Percentiles rank a stretch among this genome's conserved stretches.
phyloP scores from a whole-genome alignment of 2,329 filamentous ascomycete species.

The Emmonsiellopsis sp. region DNA sequence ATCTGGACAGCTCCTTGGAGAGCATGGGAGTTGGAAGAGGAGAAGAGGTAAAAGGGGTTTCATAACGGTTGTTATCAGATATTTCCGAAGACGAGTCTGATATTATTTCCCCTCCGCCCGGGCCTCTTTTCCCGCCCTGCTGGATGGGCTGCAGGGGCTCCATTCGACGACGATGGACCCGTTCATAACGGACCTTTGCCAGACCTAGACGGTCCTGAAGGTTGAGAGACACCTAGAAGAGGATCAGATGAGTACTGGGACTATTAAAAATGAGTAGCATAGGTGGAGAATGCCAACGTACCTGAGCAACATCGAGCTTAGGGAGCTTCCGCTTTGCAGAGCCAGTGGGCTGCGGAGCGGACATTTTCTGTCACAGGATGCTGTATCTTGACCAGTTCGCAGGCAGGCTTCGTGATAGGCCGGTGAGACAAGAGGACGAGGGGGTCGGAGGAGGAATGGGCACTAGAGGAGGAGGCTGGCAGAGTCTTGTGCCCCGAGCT shows the following conservation, averaged over 20 bases:
- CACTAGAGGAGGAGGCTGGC: background rate
- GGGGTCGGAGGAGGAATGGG: background rate
- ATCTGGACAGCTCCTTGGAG: conserved; percentile 66
- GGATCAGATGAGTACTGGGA: too few species aligned
- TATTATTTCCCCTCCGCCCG: conserved; percentile 55
- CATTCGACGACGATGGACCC: conserved; percentile 78
- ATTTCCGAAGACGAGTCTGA: conserved; percentile 81
- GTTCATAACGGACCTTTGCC: conserved; percentile 93
- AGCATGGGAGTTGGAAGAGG: conserved; percentile 75
- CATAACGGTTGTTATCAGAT: conserved; percentile 53
- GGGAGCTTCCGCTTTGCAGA: conserved; percentile 30
- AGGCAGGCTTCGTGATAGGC: background rate
- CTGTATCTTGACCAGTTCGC: background rate
- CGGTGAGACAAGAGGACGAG: conserved; percentile 8
- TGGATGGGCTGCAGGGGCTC: conserved; percentile 71
- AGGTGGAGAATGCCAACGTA: conserved; percentile 13
- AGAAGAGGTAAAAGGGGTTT: conserved; percentile 61
- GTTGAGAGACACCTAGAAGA: conserved; percentile 72
- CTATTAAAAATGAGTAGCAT: background rate
- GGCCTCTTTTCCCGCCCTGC: conserved; percentile 64
- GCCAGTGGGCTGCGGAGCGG: conserved; percentile 19
- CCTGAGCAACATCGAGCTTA: conserved; percentile 34
- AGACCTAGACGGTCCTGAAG: conserved; percentile 90
- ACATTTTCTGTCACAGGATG: conserved; percentile 16
- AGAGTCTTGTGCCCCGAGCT: conserved; percentile 10